Base-by-base conservation (phyloP, 2,329 filamentous ascomycete species). In the Cladosporium halotolerans region DNA sequence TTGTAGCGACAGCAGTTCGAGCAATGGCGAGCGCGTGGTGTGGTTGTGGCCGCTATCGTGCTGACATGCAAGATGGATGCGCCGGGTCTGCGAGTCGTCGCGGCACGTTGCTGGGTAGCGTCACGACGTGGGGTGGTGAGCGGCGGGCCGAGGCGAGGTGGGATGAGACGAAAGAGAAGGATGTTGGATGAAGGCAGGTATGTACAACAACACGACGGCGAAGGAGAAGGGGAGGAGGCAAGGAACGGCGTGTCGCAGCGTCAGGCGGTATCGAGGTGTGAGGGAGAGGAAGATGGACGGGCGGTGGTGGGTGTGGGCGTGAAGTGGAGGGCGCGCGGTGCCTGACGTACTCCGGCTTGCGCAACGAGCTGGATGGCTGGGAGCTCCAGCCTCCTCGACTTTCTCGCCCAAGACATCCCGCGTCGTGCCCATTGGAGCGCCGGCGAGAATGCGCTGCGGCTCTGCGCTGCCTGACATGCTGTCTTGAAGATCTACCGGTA, bases 401-500 rank as follows among this genome's bases (percentile, higher is more conserved):
- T 36, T n/a, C 32, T 19, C 40, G 16, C 18, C 40, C 16, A 51
- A 51, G 48, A 51, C 48, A 44, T 33, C 28, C 13, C 18, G 4
- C 3, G 7, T 10, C 32, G 16, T 11, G 13, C 9, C 48, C 9
- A 51, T 51, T 44, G 40, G 40, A 39, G 16, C 23, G 23, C 23
- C 7, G 23, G 23, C 23, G 23, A 28, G 9, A 14, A 39, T 11
- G n/a, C 16, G 16, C 14, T 19, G 7, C 48, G 48, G 47, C 47
- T n/a, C 28, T 10, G 11, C 5, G 14, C 19, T 8, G 11, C 45
- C 9, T 9, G 34, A 11, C 34, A 16, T 38, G 48, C 19, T 51
- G 48, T 51, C 48, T 51, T 51, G 48, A 51, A 51, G 48, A 51
- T 44, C 32, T 28, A 18, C 48, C 36, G 48, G 48, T 51, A 44